phyloP scores from a whole-genome alignment of 176 grass and related monocot species.

The Musa itinerans region DNA sequence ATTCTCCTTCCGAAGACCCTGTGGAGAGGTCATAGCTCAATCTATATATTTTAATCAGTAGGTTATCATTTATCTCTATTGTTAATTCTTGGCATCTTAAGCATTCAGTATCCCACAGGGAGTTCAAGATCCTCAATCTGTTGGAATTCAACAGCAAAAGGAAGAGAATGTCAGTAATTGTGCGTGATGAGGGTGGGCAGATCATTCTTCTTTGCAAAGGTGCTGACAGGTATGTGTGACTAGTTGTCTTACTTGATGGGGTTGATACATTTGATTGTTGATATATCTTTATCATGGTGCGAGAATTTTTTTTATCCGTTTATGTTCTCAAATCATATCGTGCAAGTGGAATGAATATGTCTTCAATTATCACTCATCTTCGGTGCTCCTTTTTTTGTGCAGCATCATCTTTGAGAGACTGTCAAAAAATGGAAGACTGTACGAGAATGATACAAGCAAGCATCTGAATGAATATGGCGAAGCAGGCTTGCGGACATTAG shows the following conservation, averaged over 20 bases:
- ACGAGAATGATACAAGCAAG: conserved; percentile 63
- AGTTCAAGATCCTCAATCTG: conserved; percentile 99
- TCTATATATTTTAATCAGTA: conserved; percentile 11
- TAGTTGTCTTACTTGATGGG: not conserved
- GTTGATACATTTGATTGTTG: not conserved
- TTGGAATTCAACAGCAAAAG: conserved; percentile 99
- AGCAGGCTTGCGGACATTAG: conserved; percentile 76
- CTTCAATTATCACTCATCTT: not conserved
- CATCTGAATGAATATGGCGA: conserved; percentile 96
- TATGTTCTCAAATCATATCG: not conserved
- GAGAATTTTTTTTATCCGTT: not conserved
- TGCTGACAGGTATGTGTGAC: conserved; percentile 63
- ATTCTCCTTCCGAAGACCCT: conserved; percentile 45
- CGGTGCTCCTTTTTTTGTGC: not conserved
- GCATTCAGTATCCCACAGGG: conserved; percentile 42
- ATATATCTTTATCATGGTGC: conserved; percentile 3
- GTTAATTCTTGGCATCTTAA: conserved; percentile 5
- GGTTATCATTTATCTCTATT: not conserved
- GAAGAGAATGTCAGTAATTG: conserved; percentile 95
- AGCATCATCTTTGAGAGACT: conserved; percentile 97
- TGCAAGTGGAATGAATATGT: not conserved
- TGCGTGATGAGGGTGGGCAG: conserved; percentile 75
- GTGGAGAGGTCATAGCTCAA: conserved; percentile 53
- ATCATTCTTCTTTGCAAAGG: conserved; percentile 97
- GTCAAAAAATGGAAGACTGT: conserved; percentile 73